Evolutionary conservation across 306 rosid species (phyloP).

Genomic region (Arachis stenosperma): DNA sequence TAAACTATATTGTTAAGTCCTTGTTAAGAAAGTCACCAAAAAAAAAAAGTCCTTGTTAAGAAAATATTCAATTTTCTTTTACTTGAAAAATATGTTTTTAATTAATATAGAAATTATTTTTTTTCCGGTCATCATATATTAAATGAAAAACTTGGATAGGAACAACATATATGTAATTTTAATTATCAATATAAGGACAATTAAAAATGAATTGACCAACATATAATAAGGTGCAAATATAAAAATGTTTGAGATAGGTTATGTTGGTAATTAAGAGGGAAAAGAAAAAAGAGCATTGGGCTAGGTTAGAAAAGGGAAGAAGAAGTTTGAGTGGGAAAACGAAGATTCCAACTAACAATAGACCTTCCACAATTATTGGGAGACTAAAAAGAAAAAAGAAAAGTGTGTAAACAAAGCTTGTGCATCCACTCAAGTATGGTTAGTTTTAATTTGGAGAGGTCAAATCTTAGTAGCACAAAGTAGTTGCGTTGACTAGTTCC

Average conservation of each 20-base stretch:
- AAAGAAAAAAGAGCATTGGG: not conserved
- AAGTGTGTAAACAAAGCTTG: conserved; percentile 23
- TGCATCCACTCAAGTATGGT: conserved; percentile 38
- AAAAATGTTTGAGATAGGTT: no score
- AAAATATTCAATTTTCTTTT: no score
- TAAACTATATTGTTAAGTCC: no score
- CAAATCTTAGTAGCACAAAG: conserved; percentile 24
- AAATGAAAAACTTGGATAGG: no score
- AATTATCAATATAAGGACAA: not conserved
- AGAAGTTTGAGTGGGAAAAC: not conserved
- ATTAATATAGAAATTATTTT: no score
- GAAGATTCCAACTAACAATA: conserved; percentile 35
- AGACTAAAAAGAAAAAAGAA: conserved; percentile 9
- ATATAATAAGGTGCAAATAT: no score
- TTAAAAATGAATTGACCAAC: no score
- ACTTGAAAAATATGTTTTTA: no score
- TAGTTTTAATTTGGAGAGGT: conserved; percentile 27
- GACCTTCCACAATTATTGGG: conserved; percentile 38
- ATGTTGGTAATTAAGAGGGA: no score
- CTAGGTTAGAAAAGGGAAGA: not conserved
- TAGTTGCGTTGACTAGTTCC: conserved; percentile 19
- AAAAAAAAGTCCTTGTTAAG: no score
- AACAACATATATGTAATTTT: no score
- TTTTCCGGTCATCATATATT: not conserved
- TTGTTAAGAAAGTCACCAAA: no score